Evolutionary conservation across 352 stramenopile species (phyloP), one percentile per base, ranked within the genome.

Genomic region (Globisporangium carolinianum): DNA sequence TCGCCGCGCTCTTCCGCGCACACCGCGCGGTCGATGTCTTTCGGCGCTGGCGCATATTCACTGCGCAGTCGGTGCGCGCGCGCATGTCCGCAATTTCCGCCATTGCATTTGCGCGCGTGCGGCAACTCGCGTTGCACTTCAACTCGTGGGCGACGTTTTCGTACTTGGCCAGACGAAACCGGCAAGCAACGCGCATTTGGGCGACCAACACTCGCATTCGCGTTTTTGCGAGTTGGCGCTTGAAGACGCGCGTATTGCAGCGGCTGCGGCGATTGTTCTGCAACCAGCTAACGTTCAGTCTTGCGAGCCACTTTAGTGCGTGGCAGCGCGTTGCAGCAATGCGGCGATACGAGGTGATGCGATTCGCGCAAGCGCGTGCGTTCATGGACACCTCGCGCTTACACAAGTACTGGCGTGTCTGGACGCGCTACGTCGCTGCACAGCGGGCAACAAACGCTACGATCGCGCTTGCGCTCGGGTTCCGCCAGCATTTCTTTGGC

Each of bases 251-350:
- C 50, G 49, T 84, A 9, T 36, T 86, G 2, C 64, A 53, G 3
- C 69, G 65, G 17, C 67, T 85, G 65, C 66, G 63, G 5, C 67
- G 64, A 4, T 65, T 80, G 51, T 62, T 83, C 36, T 47, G 50
- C 6, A 71, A 64, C 38, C 73, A 85, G 51, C 66, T 72, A 38
- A 48, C 54, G 1, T 75, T 71, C 32, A 58, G 61, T 18, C 50
- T 71, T 0, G 65, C 73, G 48, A 70, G n/a, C 7, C 73, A 86
- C 46, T 83, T 86, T 52, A 49, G 56, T 4, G 63, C 67, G 4
- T 88, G 78, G 78, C 80, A 75, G 48, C 67, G 65, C 6, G 69
- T 66, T 15, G 45, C 62, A 3, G 45, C 45, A 43, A 43, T 12
- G 39, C 39, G 7, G 39, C 39, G 39, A 43, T 12, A 75, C 11